Evolutionary conservation across 768 basidiomycete genomes (phyloP), one percentile per base, ranked within the genome.

Genomic region (Lyophyllum shimeji): DNA sequence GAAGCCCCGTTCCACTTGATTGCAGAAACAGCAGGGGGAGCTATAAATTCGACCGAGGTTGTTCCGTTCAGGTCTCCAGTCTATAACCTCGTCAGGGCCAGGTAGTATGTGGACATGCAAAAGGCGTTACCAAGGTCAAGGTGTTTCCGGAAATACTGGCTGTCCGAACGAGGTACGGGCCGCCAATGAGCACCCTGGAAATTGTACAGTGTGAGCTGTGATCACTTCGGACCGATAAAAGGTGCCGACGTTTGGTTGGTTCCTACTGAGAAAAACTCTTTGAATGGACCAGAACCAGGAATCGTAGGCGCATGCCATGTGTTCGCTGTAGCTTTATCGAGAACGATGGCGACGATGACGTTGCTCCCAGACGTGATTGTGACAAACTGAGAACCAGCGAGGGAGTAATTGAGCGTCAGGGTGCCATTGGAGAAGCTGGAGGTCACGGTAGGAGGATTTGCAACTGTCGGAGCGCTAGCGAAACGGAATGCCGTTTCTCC

Each of bases 161-260:
- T 11, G 73, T 78, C 20, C 83, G 76, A 4, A 84, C 72, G 20
- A 84, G 65, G 55, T 83, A 83, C 1, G 83, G 82, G 0, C 83
- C 83, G 31, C 75, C 72, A 46, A 84, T 74, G 40, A 81, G 70
- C 27, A 78, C 69, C 15, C 77, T 77, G 46, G 47, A 27, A 43
- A 17, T 1, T 7, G 13, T 29, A 20, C 2, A 37, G 15, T n/a
- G n/a, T n/a, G n/a, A 17, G n/a, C 46, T 31, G 33, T 34, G 23
- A 54, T 18, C n/a, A 34, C 18, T 12, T 23, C 11, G 5, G n/a
- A 9, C 12, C 39, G 8, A 24, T 9, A 11, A 24, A 23, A 20
- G 18, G 3, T 37, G 15, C 6, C 47, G 43, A 80, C 78, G 70
- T 76, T 55, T 70, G 60, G 55, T 80, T 80, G 12, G 76, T 74